These are phyloP conservation scores for Coemansia sp. DNA, from an alignment of 192 early-diverging fungal genomes.

Conservation along the genomic window DNA sequence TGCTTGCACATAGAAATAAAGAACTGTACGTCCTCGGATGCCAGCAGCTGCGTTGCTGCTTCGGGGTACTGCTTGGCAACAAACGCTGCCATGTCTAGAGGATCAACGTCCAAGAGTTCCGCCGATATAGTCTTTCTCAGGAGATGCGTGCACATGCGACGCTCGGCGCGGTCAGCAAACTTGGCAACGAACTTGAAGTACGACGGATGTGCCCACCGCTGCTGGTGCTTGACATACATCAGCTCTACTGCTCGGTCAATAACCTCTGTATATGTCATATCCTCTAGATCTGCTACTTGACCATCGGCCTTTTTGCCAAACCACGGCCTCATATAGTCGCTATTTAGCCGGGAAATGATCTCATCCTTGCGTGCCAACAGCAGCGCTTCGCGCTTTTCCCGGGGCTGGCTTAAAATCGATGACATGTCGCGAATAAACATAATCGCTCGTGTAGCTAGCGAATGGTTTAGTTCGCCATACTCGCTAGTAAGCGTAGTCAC, in stretches of 20 bases:
- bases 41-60: conserved; percentile 9
- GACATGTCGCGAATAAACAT: conserved; percentile 75
- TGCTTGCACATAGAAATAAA: conserved; percentile 52
- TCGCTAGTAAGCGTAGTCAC: conserved; percentile 84
- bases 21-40: conserved; percentile 36
- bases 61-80: conserved; percentile 11
- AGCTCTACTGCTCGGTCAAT: conserved; percentile 75
- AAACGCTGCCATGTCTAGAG: conserved; percentile 4
- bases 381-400: conserved; percentile 70
- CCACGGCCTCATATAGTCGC: conserved; percentile 90
- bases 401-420: conserved; percentile 76
- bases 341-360: conserved; percentile 86
- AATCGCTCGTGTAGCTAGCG: conserved; percentile 82
- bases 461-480: conserved; percentile 90
- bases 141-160: conserved; percentile 52
- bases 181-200: conserved; percentile 71
- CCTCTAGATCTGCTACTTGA: conserved; percentile 72
- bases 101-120: no score
- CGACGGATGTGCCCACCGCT: conserved; percentile 76
- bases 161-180: conserved; percentile 78
- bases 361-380: conserved; percentile 73
- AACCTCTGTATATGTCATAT: conserved; percentile 92
- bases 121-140: conserved; percentile 43
- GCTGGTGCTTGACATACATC: conserved; percentile 68
- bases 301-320: conserved; percentile 83